A percentile compares a stretch with the other conserved stretches of the same genome.
These are phyloP conservation scores for Pestalotiopsis sp. DNA, from an alignment of 2,329 filamentous ascomycete genomes.

Conservation along the genomic window DNA sequence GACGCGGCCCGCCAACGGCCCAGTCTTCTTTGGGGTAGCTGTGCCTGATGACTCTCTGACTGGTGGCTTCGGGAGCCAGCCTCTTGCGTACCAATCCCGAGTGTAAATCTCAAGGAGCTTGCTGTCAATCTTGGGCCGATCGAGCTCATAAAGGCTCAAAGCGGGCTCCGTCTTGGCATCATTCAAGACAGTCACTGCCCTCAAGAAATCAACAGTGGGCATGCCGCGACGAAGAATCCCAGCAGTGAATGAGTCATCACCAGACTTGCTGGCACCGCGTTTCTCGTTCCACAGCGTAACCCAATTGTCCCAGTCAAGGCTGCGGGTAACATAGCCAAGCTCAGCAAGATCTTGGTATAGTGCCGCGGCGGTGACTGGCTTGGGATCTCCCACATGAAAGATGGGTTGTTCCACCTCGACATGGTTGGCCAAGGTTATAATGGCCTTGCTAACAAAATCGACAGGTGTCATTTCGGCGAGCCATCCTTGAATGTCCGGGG, in stretches of 20 bases:
- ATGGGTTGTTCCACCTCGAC: conserved; percentile 63
- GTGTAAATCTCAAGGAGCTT: conserved; percentile 77
- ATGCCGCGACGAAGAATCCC: conserved; percentile 81
- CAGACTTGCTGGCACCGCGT: conserved; percentile 64
- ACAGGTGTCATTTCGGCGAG: conserved; percentile 83
- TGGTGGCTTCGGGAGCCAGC: conserved; percentile 72
- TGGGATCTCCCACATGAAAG: conserved; percentile 76
- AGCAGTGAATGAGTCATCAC: conserved; percentile 74
- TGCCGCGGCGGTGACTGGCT: conserved; percentile 65
- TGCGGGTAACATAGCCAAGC: conserved; percentile 72
- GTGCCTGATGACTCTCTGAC: conserved; percentile 2
- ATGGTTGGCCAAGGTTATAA: conserved; percentile 70
- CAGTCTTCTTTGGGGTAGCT: conserved; percentile 41
- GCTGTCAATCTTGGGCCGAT: conserved; percentile 69
- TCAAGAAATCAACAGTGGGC: conserved; percentile 73
- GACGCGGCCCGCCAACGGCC: conserved; percentile 68
- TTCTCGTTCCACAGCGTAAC: conserved; percentile 73
- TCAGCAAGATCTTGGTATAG: conserved; percentile 67
- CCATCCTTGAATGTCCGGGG: conserved; percentile 74
- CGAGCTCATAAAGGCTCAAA: conserved; percentile 52
- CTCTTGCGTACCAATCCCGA: conserved; percentile 78
- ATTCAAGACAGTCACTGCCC: conserved; percentile 73
- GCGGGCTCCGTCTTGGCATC: conserved; percentile 68
- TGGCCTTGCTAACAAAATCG: conserved; percentile 77
- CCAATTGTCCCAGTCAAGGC: conserved; percentile 73